phyloP scores from a whole-genome alignment of 306 rosid species.

The Cicer judaicum region DNA sequence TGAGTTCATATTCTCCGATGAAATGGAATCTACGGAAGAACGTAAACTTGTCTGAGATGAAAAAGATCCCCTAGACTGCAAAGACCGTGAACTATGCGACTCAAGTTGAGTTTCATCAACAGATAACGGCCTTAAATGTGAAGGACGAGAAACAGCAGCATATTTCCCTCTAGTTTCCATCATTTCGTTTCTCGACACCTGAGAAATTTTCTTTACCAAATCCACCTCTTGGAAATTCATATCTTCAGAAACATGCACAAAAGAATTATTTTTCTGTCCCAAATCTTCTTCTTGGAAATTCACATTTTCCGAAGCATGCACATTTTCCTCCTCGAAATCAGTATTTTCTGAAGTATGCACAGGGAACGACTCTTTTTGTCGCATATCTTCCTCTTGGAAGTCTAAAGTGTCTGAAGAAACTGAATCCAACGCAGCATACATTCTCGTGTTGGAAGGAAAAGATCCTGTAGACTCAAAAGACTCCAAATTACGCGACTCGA shows the following conservation, averaged over 20 bases:
- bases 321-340: slow-evolving; percentile 42
- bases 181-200: slow-evolving; percentile 46
- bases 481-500: slow-evolving; percentile 53
- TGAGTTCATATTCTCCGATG: slow-evolving; percentile 44
- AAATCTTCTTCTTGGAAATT: slow-evolving; percentile 48
- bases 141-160: slow-evolving; percentile 47
- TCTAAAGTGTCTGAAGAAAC: slow-evolving; percentile 38
- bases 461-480: slow-evolving; percentile 50
- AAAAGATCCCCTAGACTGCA: slow-evolving; percentile 59
- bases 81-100: slow-evolving; percentile 56
- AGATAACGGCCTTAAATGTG: slow-evolving; percentile 70
- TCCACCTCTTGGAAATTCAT: slow-evolving; percentile 47
- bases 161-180: slow-evolving; percentile 51
- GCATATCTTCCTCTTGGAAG: slow-evolving; percentile 43
- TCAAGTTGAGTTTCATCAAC: slow-evolving; percentile 81
- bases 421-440: slow-evolving; percentile 55
- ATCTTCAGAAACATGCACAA: slow-evolving; percentile 43
- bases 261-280: slow-evolving; percentile 41
- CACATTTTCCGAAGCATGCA: slow-evolving; percentile 42
- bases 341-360: slow-evolving; percentile 42
- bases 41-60: slow-evolving; percentile 63
- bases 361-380: slow-evolving; percentile 33
- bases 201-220: slow-evolving; percentile 37
- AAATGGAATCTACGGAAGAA: slow-evolving; percentile 56
- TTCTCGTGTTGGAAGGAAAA: slow-evolving; percentile 62